Conservation (phyloP, 108 stramenopile species). For the Chaetoceros muelleri region DNA sequence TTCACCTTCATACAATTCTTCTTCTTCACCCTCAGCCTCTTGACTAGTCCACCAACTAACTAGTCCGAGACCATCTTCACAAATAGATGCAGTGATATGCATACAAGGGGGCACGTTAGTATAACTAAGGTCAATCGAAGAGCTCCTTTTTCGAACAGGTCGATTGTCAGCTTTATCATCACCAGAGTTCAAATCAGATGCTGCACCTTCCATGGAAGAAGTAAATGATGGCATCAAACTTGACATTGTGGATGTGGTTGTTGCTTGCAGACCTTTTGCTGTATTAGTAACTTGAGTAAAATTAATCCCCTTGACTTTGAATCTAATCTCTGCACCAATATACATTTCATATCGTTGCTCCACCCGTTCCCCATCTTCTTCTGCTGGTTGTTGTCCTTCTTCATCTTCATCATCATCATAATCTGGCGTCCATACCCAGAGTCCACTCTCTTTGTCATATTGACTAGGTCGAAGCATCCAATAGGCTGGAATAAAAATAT, state of each 20-base stretch:
- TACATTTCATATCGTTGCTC: slow-evolving; percentile 69
- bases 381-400: slow-evolving; percentile 8
- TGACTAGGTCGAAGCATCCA: slow-evolving; percentile 74
- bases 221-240: slow-evolving; percentile 13
- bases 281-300: slow-evolving; percentile 78
- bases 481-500: slow-evolving; percentile 77
- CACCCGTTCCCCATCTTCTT: slow-evolving; percentile 1
- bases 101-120: slow-evolving; percentile 48
- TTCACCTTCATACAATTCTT: slow-evolving; percentile 8
- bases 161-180: slow-evolving; percentile 7
- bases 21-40: slow-evolving; percentile 44
- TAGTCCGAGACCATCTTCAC: slow-evolving; percentile 78
- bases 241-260: slow-evolving; percentile 47
- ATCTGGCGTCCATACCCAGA: slow-evolving; percentile 71
- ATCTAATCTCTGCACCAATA: slow-evolving; percentile 71
- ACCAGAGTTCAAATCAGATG: background rate
- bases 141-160: slow-evolving; percentile 53
- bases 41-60: slow-evolving; percentile 62
- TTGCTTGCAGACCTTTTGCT: slow-evolving; percentile 76
- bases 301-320: slow-evolving; percentile 80
- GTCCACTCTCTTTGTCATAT: slow-evolving; percentile 38
- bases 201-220: slow-evolving; percentile 1
- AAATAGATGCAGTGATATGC: slow-evolving; percentile 79
- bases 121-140: slow-evolving; percentile 62
- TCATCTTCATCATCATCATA: slow-evolving; percentile 51